Percentiles rank a stretch among this genome's conserved stretches.
These are phyloP conservation scores for Eimeria nieschulzi DNA, from an alignment of 169 alveolate genomes.

Conservation along the genomic window DNA sequence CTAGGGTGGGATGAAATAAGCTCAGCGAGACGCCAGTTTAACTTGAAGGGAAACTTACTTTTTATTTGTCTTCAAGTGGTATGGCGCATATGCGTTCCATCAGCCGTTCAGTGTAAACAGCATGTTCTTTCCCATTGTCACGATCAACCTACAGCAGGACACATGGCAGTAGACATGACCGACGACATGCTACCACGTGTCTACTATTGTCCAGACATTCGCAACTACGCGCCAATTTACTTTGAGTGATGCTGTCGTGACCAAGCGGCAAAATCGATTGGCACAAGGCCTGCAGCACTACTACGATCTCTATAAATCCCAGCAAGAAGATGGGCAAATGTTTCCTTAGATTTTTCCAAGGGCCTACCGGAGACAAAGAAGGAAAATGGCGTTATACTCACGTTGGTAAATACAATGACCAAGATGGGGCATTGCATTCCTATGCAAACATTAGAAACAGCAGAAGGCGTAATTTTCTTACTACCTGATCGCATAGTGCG, in stretches of 20 bases:
- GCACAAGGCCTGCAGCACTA: neutral
- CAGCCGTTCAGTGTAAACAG: no score
- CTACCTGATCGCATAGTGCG: neutral
- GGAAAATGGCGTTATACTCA: neutral
- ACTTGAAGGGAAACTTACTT: no score
- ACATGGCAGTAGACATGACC: no score
- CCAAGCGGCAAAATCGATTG: neutral
- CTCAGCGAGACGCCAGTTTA: no score
- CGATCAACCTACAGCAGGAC: no score
- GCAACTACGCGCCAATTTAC: neutral
- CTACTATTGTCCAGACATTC: neutral
- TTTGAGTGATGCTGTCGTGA: neutral
- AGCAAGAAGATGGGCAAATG: neutral
- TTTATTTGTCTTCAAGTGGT: no score
- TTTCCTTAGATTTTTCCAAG: neutral
- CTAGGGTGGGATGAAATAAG: no score
- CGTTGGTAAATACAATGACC: neutral
- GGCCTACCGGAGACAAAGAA: neutral
- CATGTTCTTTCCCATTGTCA: no score
- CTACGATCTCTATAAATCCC: no score
- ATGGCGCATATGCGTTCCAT: no score
- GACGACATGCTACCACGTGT: neutral
- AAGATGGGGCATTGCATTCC: neutral
- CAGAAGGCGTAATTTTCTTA: neutral
- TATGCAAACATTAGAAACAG: neutral